Conservation (phyloP, 805 yeast genomes). For the Lachancea kluyveri region DNA sequence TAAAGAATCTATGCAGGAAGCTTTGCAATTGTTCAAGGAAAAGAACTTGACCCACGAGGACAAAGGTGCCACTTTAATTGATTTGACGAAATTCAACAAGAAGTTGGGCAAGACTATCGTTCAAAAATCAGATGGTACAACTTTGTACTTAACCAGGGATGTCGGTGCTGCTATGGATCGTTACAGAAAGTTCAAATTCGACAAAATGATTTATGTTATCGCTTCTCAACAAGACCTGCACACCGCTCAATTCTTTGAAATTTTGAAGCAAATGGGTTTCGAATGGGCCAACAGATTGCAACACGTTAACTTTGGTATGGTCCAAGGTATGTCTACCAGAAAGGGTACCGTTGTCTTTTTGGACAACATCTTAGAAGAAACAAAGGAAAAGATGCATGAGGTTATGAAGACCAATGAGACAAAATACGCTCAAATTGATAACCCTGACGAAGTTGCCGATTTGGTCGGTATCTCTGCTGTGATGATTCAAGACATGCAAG, state of each 20-base stretch:
- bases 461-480: constrained; percentile 94
- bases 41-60: constrained; percentile 75
- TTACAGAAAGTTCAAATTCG: constrained; percentile 75
- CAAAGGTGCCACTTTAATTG: constrained; percentile 85
- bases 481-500: constrained; percentile 98
- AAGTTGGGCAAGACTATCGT: constrained; percentile 90
- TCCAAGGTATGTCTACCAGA: constrained; percentile 96
- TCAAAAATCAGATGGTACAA: constrained; percentile 92
- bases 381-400: constrained; percentile 90
- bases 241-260: constrained; percentile 88
- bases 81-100: constrained; percentile 77
- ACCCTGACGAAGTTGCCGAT: constrained; percentile 94
- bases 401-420: constrained; percentile 90
- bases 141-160: constrained; percentile 90
- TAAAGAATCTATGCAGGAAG: constrained; percentile 60
- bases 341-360: constrained; percentile 98
- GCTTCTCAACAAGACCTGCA: constrained; percentile 97
- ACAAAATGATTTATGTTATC: constrained; percentile 92
- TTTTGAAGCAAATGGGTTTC: constrained; percentile 81
- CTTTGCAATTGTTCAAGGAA: constrained; percentile 54
- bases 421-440: constrained; percentile 86
- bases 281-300: constrained; percentile 77
- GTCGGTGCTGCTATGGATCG: constrained; percentile 95
- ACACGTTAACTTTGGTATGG: constrained; percentile 96
- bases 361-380: constrained; percentile 88